Evolutionary conservation across 148 eudicot genomes (phyloP).

Genomic region (Nyssa sinensis): DNA sequence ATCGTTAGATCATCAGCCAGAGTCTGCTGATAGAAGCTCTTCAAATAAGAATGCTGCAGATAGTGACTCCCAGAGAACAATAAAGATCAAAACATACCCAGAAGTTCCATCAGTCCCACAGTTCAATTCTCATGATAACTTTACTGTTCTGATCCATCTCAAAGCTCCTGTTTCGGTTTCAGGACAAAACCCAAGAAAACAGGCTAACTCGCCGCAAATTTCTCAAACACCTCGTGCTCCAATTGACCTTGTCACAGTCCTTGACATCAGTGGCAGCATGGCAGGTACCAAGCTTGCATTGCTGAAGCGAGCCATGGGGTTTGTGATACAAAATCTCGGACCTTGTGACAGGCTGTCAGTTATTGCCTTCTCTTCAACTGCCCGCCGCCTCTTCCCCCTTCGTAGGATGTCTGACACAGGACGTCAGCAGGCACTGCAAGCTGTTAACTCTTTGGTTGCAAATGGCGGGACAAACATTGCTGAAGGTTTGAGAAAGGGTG

Average conservation of each 20-base stretch:
- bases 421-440: constrained; percentile 62
- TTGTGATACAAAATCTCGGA: constrained; percentile 81
- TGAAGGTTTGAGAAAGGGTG: constrained; percentile 76
- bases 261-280: constrained; percentile 92
- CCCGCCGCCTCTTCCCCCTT: constrained; percentile 78
- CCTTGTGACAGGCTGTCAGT: constrained; percentile 77
- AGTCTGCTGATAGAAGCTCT: constrained; percentile 12
- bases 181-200: constrained; percentile 14
- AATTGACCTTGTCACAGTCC: constrained; percentile 79
- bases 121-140: constrained; percentile 34
- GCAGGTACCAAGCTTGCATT: constrained; percentile 86
- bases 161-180: constrained; percentile 57
- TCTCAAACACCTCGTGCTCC: constrained; percentile 73
- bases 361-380: constrained; percentile 74
- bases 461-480: constrained; percentile 90
- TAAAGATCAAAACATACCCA: constrained; percentile 50
- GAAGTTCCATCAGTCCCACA: constrained; percentile 55
- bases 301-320: constrained; percentile 85
- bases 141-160: constrained; percentile 61
- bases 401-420: constrained; percentile 66
- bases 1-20: constrained; percentile 37
- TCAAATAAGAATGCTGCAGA: constrained; percentile 15
- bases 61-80: constrained; percentile 18
- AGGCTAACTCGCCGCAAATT: constrained; percentile 24
- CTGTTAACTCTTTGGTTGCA: constrained; percentile 64